Evolutionary conservation across 257 asterid genomes (phyloP), one percentile per base, ranked within the genome.

Genomic region (Lycium ferocissimum): DNA sequence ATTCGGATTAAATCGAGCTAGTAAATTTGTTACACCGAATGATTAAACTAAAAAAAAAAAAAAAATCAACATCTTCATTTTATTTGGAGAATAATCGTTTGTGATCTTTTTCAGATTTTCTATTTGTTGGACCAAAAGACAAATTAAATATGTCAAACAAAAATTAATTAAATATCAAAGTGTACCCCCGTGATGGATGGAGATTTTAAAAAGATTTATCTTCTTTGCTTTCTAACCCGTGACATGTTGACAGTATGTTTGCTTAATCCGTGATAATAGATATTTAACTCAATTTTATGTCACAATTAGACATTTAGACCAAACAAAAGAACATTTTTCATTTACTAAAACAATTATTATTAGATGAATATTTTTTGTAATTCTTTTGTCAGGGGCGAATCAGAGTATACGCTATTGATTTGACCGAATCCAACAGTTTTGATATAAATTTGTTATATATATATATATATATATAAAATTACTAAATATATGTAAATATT

Each of bases 121-220:
- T 26, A 26, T 75, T 45, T 72, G 1, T 33, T 10, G 56, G 45
- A 75, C 63, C 14, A 76, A 26, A 76, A 51, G 15, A 20, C 82
- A 76, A 75, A 76, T 10, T 63, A 76, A 75, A 76, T 10, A 26
- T 51, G 18, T 51, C 51, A 76, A 76, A 51, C 26, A 76, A 76
- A 75, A 76, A 7, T 1, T 5, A 37, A 2, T 67, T 5, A 51
- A 53, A 51, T 76, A 51, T 76, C 65, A 26, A 76, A 76, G 13
- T 62, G 14, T 76, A 51, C 3, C 82, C 82, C 43, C 82, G 81
- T 76, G 81, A 75, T 20, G 18, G 58, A 75, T 49, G 45, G n/a
- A 75, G 43, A 76, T 76, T 76, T 20, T 12, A 54, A 26, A 10
- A 22, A 2, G 17, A 15, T 9, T 63, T 22, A 10, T 63, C 70